Base-by-base conservation (phyloP, 345 rosid species). In the Eucalyptus fibrosa region DNA sequence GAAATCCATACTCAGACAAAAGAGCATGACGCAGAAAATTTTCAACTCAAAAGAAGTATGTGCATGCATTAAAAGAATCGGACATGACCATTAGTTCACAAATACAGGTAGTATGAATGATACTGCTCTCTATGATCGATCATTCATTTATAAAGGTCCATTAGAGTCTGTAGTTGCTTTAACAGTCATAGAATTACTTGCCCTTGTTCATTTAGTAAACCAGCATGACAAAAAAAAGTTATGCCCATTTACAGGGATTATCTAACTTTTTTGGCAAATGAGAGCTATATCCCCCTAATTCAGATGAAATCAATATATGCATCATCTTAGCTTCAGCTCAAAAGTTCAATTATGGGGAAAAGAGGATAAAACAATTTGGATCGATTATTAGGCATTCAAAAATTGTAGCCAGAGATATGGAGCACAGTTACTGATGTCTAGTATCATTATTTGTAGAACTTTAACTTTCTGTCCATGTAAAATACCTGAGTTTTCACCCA, bases 401-500 rank as follows among this genome's bases (percentile, higher is more conserved):
- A 40, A 23, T 77, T 40, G 85, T 26, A 40, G 47, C 7, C 85
- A 21, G 67, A 86, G 37, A 44, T 7, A 9, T 21, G 81, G 77
- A 88, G 42, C 83, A 88, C 30, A 44, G 85, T 2, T 40, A 40
- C 47, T 40, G 47, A 86, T 17, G 42, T 15, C 24, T 2, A 51
- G 37, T 34, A 47, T n/a, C 67, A 72, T 88, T 50, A 30, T 34
- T 50, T 26, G 53, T 49, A 26, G 85, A 26, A 45, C 89, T 88
- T 53, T 26, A 26, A n/a, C 50, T 15, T 42, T 67, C 65, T 21
- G 72, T 51, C 42, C 86, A 8, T 30, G 12, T 88, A 62, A 77
- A 87, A 37, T 87, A 96, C 99, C 99, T 87, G 96, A 92, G 85
- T 92, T 90, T 60, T 90, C 93, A 89, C 91, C 91, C 77, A 92